phyloP scores from a whole-genome alignment of 2,329 filamentous ascomycete genomes.

The Botryotinia narcissicola region DNA sequence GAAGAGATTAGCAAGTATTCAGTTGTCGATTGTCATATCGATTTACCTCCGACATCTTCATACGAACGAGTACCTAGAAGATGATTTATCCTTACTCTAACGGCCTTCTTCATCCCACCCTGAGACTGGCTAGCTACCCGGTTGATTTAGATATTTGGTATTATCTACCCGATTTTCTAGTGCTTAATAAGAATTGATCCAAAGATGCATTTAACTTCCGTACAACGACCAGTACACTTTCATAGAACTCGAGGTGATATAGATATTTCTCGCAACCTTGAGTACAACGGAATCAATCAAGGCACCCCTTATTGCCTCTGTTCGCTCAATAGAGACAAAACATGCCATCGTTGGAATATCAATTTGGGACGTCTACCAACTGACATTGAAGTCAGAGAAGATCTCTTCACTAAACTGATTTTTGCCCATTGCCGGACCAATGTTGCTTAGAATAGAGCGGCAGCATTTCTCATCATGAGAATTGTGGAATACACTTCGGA shows the following conservation, averaged over 20 bases:
- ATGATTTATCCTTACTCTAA: background rate
- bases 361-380: constrained; percentile 37
- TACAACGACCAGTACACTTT: background rate
- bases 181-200: background rate
- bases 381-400: constrained; percentile 39
- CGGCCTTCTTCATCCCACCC: background rate
- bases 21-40: background rate
- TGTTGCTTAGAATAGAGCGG: constrained; percentile 11
- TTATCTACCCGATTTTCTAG: background rate
- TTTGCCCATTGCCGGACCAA: background rate
- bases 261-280: constrained; percentile 1
- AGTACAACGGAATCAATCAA: background rate
- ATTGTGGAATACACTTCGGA: constrained; percentile 43
- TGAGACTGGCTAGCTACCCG: background rate
- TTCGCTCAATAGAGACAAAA: constrained; percentile 41
- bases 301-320: constrained; percentile 19
- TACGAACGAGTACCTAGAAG: background rate
- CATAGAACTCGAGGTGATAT: background rate
- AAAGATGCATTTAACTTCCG: background rate
- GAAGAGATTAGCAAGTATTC: background rate
- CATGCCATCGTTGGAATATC: constrained; percentile 43
- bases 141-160: background rate
- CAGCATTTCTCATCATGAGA: constrained; percentile 37
- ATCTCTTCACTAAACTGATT: constrained; percentile 42
- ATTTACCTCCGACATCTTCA: background rate